Conservation (phyloP, 345 rosid genomes). For the Aquilaria yunnanensis region DNA sequence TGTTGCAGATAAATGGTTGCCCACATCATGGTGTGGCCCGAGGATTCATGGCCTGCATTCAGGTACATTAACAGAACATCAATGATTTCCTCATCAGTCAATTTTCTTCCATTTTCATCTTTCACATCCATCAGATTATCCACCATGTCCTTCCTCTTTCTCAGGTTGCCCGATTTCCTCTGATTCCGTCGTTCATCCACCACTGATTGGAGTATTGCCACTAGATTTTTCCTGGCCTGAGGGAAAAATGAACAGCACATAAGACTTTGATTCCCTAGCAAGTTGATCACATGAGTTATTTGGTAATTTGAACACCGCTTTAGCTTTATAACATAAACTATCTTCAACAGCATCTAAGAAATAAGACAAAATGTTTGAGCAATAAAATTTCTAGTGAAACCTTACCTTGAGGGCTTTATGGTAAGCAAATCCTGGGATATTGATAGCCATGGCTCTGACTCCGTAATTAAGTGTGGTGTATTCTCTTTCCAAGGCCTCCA, state of each 20-base stretch:
- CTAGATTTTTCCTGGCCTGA: slow-evolving; percentile 79
- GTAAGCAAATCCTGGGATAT: slow-evolving; percentile 84
- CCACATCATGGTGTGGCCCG: slow-evolving; percentile 85
- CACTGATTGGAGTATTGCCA: slow-evolving; percentile 43
- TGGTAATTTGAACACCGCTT: too few relatives aligned
- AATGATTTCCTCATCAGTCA: slow-evolving; percentile 69
- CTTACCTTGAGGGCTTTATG: slow-evolving; percentile 71
- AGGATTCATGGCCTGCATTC: slow-evolving; percentile 92
- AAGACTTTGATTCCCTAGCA: too few relatives aligned
- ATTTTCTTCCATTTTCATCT: slow-evolving; percentile 64
- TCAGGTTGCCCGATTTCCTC: slow-evolving; percentile 11
- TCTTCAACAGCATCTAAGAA: not conserved
- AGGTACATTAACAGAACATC: slow-evolving; percentile 76
- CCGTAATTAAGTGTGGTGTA: slow-evolving; percentile 72
- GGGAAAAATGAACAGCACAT: not conserved
- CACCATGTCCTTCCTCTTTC: slow-evolving; percentile 63
- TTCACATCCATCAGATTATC: slow-evolving; percentile 55
- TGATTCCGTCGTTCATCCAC: slow-evolving; percentile 52
- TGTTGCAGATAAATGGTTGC: slow-evolving; percentile 65
- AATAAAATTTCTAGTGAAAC: not conserved
- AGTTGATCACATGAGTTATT: too few relatives aligned
- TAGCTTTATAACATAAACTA: not conserved
- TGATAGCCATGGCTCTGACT: slow-evolving; percentile 83
- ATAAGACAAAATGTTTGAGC: not conserved
- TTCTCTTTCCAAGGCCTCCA: slow-evolving; percentile 70